Evolutionary conservation across 2,329 filamentous ascomycete genomes (phyloP).

Genomic region (Plectosphaerella cucumerina): DNA sequence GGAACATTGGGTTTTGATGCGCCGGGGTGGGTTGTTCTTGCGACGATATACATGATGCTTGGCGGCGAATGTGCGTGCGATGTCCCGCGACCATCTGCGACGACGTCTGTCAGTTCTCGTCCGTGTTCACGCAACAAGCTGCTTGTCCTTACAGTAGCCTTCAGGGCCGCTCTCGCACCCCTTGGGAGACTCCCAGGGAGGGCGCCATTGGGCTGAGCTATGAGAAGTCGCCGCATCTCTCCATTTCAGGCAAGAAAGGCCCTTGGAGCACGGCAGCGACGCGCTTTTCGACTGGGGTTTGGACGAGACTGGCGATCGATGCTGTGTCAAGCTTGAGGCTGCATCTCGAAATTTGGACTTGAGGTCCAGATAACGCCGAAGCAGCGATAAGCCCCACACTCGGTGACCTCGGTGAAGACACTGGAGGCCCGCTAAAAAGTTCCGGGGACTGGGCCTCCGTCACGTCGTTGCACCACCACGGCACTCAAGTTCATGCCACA

Average conservation of each 20-base stretch:
- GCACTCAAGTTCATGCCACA: too few species aligned
- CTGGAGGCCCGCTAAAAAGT: too few species aligned
- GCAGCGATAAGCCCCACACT: not conserved
- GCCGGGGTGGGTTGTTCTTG: not conserved
- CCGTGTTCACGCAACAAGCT: too few species aligned
- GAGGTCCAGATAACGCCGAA: constrained; percentile 1
- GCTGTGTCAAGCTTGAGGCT: too few species aligned
- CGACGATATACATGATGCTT: not conserved
- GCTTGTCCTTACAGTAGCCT: too few species aligned
- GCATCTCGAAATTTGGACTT: too few species aligned
- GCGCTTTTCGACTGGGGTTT: not conserved
- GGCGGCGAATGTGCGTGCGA: not conserved
- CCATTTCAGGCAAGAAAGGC: constrained; percentile 7
- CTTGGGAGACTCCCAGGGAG: constrained; percentile 8
- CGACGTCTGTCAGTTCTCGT: too few species aligned
- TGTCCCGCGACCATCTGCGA: not conserved
- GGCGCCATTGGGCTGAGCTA: constrained; percentile 5
- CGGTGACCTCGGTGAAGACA: not conserved
- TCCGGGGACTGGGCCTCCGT: too few species aligned
- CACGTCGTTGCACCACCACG: too few species aligned
- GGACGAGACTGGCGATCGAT: too few species aligned
- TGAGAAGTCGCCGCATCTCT: constrained; percentile 11
- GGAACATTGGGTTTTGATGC: too few species aligned
- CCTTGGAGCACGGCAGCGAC: constrained; percentile 1
- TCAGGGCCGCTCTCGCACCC: not conserved